Evolutionary conservation across 2,329 filamentous ascomycete species (phyloP).

Genomic region (Xylaria sp.): DNA sequence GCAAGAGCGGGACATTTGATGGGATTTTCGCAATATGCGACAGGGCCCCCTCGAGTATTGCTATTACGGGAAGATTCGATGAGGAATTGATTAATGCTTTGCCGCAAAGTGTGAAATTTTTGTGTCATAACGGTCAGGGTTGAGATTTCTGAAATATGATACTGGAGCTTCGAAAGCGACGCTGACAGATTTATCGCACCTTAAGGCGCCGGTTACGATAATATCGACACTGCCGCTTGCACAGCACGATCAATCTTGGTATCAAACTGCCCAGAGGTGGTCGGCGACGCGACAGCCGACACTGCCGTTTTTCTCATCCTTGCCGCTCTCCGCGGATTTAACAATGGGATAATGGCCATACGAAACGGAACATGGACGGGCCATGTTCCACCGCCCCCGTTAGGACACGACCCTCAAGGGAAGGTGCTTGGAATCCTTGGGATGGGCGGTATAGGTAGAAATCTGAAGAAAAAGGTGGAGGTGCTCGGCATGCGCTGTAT

Average conservation of each 20-base stretch:
- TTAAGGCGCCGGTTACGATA: slow-evolving; percentile 82
- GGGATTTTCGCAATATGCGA: slow-evolving; percentile 15
- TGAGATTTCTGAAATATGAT: background rate
- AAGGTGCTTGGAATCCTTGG: slow-evolving; percentile 84
- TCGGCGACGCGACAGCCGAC: slow-evolving; percentile 87
- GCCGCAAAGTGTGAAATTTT: slow-evolving; percentile 52
- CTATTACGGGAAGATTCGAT: slow-evolving; percentile 13
- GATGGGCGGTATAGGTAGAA: slow-evolving; percentile 87
- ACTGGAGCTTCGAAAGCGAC: background rate
- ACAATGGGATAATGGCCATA: slow-evolving; percentile 71
- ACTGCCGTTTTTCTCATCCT: slow-evolving; percentile 83
- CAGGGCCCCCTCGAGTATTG: slow-evolving; percentile 14
- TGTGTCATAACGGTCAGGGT: slow-evolving; percentile 63
- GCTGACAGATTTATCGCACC: background rate
- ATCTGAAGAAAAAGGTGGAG: slow-evolving; percentile 76
- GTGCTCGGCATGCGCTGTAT: slow-evolving; percentile 80
- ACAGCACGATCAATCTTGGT: slow-evolving; percentile 73
- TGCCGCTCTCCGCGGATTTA: slow-evolving; percentile 80
- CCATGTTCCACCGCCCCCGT: slow-evolving; percentile 58
- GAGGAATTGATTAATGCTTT: slow-evolving; percentile 6
- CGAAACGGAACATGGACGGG: slow-evolving; percentile 72
- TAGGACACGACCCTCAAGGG: slow-evolving; percentile 81
- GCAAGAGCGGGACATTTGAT: slow-evolving; percentile 4
- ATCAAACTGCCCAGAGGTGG: slow-evolving; percentile 83
- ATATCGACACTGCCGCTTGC: slow-evolving; percentile 79